Conservation (phyloP, 2,329 filamentous ascomycete species). For the Coniochaeta ligniaria region DNA sequence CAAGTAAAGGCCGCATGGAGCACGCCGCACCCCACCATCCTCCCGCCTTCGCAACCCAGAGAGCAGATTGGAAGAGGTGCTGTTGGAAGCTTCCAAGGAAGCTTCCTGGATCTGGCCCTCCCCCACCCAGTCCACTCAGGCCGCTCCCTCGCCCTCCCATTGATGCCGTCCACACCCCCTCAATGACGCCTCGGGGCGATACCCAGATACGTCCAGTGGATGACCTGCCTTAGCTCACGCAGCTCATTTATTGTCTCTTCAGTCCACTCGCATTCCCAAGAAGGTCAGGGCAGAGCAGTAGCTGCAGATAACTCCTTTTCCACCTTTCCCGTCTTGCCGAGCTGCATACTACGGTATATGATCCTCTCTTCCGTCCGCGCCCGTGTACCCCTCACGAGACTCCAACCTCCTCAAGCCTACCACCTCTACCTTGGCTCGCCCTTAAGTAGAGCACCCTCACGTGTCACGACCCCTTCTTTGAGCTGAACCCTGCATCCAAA, state of each 20-base stretch:
- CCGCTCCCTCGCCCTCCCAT: background rate
- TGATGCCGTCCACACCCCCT: background rate
- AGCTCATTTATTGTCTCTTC: background rate
- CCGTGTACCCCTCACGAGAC: background rate
- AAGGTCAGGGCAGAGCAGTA: background rate
- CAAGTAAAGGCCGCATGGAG: background rate
- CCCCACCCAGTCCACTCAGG: background rate
- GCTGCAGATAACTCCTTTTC: background rate
- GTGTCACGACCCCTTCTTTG: background rate
- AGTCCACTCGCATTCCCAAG: background rate
- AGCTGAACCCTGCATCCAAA: conserved; percentile 1
- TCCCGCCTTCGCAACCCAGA: background rate
- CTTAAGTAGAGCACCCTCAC: conserved; percentile 1
- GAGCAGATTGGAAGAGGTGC: background rate
- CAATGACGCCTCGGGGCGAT: background rate
- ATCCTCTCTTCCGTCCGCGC: background rate
- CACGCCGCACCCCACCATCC: background rate
- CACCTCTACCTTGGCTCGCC: background rate
- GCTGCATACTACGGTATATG: background rate
- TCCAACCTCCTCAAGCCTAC: background rate
- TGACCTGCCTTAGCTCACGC: background rate
- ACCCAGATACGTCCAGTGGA: background rate
- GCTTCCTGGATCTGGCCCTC: background rate
- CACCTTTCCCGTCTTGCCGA: background rate
- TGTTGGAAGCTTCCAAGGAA: background rate